phyloP scores from a whole-genome alignment of 2,329 filamentous ascomycete species.

The Dryadomyces quercus-mongolicae region DNA sequence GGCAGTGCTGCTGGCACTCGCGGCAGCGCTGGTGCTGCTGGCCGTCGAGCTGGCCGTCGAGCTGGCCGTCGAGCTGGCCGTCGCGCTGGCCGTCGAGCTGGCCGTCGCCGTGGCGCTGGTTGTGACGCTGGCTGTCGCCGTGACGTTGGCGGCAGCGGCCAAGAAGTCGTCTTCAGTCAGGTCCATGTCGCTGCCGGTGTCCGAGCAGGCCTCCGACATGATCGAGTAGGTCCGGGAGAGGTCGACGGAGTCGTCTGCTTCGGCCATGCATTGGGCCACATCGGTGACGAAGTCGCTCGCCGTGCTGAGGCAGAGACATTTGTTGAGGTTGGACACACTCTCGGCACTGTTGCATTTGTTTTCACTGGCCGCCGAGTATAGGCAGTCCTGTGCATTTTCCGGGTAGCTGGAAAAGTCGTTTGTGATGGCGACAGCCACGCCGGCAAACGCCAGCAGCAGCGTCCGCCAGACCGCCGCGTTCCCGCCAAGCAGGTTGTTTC shows the following conservation, averaged over 20 bases:
- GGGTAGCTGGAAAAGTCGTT: constrained; percentile 34
- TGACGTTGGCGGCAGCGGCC: constrained; percentile 15
- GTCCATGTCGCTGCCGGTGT: constrained; percentile 29
- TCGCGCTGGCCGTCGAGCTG: constrained; percentile 1
- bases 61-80: constrained; percentile 7
- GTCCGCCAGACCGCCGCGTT: background rate
- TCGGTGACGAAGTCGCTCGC: constrained; percentile 34
- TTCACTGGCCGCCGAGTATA: constrained; percentile 25
- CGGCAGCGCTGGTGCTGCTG: constrained; percentile 12
- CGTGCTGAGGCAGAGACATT: constrained; percentile 35
- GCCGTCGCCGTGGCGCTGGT: constrained; percentile 6
- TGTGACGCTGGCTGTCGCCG: constrained; percentile 9
- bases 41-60: constrained; percentile 12
- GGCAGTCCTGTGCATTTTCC: constrained; percentile 26
- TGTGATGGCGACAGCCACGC: background rate
- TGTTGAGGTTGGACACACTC: constrained; percentile 28
- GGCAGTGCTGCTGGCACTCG: constrained; percentile 1
- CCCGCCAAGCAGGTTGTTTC: background rate
- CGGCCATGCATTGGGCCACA: constrained; percentile 33
- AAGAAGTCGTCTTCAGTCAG: constrained; percentile 30
- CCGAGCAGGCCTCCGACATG: constrained; percentile 29
- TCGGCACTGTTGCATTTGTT: constrained; percentile 27
- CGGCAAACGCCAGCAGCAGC: background rate
- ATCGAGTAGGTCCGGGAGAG: constrained; percentile 29
- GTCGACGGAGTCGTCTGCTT: constrained; percentile 20